Base-by-base conservation (phyloP, 1,139 yeast genomes). In the Candida tropicalis region DNA sequence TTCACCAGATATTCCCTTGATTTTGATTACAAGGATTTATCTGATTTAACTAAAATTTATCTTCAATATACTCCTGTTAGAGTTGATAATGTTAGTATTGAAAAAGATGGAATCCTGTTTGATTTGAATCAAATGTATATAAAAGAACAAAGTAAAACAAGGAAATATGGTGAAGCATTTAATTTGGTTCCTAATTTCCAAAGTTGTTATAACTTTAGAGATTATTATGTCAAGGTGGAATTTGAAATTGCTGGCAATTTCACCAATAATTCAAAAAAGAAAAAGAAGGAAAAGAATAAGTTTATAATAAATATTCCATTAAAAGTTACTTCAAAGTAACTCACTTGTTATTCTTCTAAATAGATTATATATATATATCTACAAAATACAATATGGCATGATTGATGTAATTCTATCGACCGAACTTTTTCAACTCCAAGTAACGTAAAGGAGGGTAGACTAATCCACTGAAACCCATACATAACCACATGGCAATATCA, bases 401-500 rank as follows among this genome's bases (percentile, higher is more conserved):
- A 10, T 4, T 10, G 6, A 27, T 27, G n/a, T 34, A 37, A 17
- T 38, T 35, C 49, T 62, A 75, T 42, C 73, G 65, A 4, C 81
- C 81, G 54, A 68, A 84, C 43, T 59, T 65, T 55, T 72, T 76
- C 51, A 87, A 62, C 58, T 89, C 97, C 41, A 70, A 53, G 55
- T 77, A 84, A 52, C 97, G 72, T 17, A 81, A 62, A 0, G 71
- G 57, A 5, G 96, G 91, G 57, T 83, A 89, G 0, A 73, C 68
- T 3, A 83, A 49, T 0, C 82, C 87, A 7, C 91, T 70, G 54
- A 89, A 82, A 0, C 82, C 95, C 78, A 86, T 79, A 28, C 87
- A 75, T 29, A 89, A 62, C 82, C 93, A 87, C 79, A 85, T 82
- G 28, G 95, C 97, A 37, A 90, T 64, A 57, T 87, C 95, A 18